Base-by-base conservation (phyloP, 169 alveolate species). In the Cryptosporidium xiaoi region DNA sequence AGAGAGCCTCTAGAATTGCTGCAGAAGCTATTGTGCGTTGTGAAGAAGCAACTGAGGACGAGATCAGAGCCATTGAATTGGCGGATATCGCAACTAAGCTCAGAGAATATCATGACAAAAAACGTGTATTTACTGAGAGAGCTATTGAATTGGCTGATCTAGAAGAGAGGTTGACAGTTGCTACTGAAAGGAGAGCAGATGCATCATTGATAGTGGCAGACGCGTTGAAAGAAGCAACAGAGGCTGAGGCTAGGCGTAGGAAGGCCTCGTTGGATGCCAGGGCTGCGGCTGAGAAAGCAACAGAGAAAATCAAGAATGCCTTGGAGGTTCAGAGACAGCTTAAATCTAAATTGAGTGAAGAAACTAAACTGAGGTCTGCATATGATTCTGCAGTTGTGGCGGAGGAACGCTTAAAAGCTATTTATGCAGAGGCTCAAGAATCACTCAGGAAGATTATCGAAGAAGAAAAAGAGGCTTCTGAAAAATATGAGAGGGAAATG, bases 371-470 rank as follows among this genome's bases (percentile, higher is more conserved):
- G 4, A 44, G 33, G 10, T 68, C 87, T 27, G 40, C 87, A 27
- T 77, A 77, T 24, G 87, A 77, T 20, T 34, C 87, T 13, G 87
- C 87, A 7, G 46, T 77, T 7, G 51, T 77, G 24, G 69, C 87
- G 18, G 87, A 77, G 31, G 87, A 77, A 44, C 50, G 71, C n/a
- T 27, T 77, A 58, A 55, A 71, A 12, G 29, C 3, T 6, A 71
- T 71, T 36, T 62, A 40, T 27, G 51, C 50, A 33, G 87, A 77
- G 24, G 71, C 87, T 31, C 87, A 77, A 40, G 71, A 77, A 10
- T 44, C 60, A 12, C 64, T 77, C 27, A 64, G 56, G 48, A 50
- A 62, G 64, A 60, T 77, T 13, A 60, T 77, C 4, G 29, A n/a
- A 27, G 64, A 77, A 13, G 87, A 77, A 31, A 51, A 66, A 13